Conservation (phyloP, 1,139 yeast genomes). For the Protomyces arabidopsidicola region DNA sequence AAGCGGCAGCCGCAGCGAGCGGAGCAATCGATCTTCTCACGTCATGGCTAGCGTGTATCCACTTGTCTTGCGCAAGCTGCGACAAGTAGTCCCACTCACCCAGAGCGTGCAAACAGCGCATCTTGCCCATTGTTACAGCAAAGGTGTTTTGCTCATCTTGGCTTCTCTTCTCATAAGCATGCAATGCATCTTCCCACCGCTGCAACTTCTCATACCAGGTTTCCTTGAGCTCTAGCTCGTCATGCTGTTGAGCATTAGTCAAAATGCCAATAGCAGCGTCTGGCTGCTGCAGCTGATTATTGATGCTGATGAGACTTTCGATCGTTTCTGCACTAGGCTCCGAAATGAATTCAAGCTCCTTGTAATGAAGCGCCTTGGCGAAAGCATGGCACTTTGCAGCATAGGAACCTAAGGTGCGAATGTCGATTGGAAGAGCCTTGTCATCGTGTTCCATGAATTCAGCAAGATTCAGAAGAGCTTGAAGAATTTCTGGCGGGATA, state of each 20-base stretch:
- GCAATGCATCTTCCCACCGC: constrained; percentile 96
- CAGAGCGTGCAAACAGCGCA: constrained; percentile 94
- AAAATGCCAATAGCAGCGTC: constrained; percentile 97
- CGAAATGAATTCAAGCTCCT: constrained; percentile 88
- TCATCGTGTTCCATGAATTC: constrained; percentile 98
- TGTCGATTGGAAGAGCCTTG: constrained; percentile 84
- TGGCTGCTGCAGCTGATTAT: constrained; percentile 89
- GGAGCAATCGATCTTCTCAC: constrained; percentile 88
- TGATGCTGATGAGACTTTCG: constrained; percentile 85
- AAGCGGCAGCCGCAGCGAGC: constrained; percentile 95
- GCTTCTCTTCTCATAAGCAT: constrained; percentile 68
- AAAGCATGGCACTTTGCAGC: constrained; percentile 96
- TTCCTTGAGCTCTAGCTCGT: constrained; percentile 85
- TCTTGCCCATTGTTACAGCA: constrained; percentile 92
- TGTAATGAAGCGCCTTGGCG: constrained; percentile 94
- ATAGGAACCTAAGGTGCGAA: constrained; percentile 80
- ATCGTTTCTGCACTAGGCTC: constrained; percentile 91
- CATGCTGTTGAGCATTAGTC: constrained; percentile 91
- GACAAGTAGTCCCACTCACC: constrained; percentile 97
- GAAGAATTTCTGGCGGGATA: constrained; percentile 94
- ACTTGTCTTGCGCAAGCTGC: constrained; percentile 76
- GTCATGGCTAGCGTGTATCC: constrained; percentile 71
- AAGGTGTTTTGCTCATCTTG: constrained; percentile 47
- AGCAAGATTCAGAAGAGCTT: constrained; percentile 78
- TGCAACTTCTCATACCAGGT: constrained; percentile 97